A percentile compares a stretch with the other conserved stretches of the same genome.
These are phyloP conservation scores for Aspergillus vadensis DNA, from an alignment of 2,329 filamentous ascomycete genomes.

Conservation along the genomic window DNA sequence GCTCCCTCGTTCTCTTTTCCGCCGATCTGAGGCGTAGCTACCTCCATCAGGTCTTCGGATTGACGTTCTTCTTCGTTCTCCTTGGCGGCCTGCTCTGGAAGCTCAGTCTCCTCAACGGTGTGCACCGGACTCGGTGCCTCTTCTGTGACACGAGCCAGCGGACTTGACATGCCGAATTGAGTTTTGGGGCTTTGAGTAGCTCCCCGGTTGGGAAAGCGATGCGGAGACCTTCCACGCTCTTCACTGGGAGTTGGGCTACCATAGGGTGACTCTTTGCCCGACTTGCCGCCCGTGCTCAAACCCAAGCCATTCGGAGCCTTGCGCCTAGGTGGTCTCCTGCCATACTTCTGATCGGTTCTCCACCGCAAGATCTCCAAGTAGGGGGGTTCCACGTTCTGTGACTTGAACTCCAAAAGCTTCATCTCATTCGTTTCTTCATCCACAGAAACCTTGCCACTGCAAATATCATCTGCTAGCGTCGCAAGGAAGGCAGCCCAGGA, in stretches of 20 bases:
- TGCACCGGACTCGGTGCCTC: conserved; percentile 43
- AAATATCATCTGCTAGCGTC: conserved; percentile 83
- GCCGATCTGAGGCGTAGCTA: conserved; percentile 39
- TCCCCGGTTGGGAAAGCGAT: conserved; percentile 48
- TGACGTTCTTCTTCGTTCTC: conserved; percentile 34
- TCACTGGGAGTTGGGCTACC: conserved; percentile 49
- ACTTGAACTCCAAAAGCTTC: conserved; percentile 89
- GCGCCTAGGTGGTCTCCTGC: conserved; percentile 58
- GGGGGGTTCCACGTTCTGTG: conserved; percentile 81
- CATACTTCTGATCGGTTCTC: conserved; percentile 94
- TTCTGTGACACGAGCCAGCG: conserved; percentile 51
- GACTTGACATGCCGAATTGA: conserved; percentile 46
- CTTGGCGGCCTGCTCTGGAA: conserved; percentile 34
- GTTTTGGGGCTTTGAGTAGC: conserved; percentile 49
- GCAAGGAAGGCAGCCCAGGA: conserved; percentile 90
- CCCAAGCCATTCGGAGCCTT: conserved; percentile 53
- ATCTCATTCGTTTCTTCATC: conserved; percentile 91
- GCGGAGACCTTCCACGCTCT: conserved; percentile 52
- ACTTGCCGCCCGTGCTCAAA: conserved; percentile 53
- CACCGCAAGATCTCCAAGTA: conserved; percentile 95
- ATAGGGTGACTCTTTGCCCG: conserved; percentile 57
- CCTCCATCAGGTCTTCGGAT: conserved; percentile 44
- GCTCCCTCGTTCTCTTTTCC: conserved; percentile 38
- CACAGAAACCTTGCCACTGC: conserved; percentile 85
- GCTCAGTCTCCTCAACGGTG: conserved; percentile 35